Percentiles rank a stretch among this genome's conserved stretches.
These are phyloP conservation scores for Cupressus sempervirens DNA, from an alignment of 75 land plant species.

Conservation along the genomic window DNA sequence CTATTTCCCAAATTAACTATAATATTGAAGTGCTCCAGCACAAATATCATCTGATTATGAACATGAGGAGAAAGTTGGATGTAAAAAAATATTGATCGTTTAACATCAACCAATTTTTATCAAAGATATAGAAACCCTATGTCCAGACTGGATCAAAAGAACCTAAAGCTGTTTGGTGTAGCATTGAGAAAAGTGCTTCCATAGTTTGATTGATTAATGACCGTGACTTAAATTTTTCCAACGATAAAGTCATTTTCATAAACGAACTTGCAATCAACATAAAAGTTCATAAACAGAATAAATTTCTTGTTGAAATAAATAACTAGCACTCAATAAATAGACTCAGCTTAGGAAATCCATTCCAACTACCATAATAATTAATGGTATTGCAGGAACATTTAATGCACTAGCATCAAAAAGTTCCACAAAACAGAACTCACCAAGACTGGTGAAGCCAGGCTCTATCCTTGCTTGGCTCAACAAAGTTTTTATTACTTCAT, in stretches of 20 bases:
- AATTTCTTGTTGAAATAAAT: background rate
- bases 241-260: background rate
- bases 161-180: background rate
- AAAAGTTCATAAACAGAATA: background rate
- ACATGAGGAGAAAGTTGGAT: background rate
- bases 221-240: background rate
- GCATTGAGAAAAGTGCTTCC: no score
- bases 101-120: background rate
- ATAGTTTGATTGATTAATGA: no score
- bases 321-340: background rate
- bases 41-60: background rate
- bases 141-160: background rate
- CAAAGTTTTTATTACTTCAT: slow-evolving; percentile 73
- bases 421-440: slow-evolving; percentile 23
- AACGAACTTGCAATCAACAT: background rate
- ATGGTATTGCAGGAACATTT: background rate
- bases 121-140: background rate
- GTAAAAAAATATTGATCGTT: background rate
- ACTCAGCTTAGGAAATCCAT: background rate
- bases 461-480: slow-evolving; percentile 68
- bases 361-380: background rate
- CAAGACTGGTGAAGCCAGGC: slow-evolving; percentile 78
- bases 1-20: background rate
- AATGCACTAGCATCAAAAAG: background rate
- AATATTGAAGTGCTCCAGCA: background rate